Percentiles rank a stretch among this genome's conserved stretches.
Evolutionary conservation across 1,284 basidiomycete species (phyloP).

Genomic region (Cryptococcus sp.): DNA sequence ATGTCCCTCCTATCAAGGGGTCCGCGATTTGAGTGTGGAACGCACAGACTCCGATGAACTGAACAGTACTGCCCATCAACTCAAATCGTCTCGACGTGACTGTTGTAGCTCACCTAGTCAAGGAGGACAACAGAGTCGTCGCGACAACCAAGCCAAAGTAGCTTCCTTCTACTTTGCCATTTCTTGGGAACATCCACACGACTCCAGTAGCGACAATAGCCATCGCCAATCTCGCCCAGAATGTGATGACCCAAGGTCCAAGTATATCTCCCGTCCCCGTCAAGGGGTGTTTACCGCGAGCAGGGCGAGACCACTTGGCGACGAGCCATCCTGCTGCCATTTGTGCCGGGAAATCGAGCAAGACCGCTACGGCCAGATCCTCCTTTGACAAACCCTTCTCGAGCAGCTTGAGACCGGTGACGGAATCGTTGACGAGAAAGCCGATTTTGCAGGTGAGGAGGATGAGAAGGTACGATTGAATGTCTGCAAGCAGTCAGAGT

Average conservation of each 20-base stretch:
- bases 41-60: constrained; percentile 96
- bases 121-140: constrained; percentile 77
- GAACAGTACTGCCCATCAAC: constrained; percentile 65
- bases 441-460: constrained; percentile 93
- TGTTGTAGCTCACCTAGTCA: constrained; percentile 67
- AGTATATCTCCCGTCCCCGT: constrained; percentile 50
- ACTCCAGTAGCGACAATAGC: constrained; percentile 66
- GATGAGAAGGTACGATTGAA: constrained; percentile 80
- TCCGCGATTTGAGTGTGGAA: constrained; percentile 98
- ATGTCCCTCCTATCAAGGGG: constrained; percentile 93
- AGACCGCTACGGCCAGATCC: constrained; percentile 87
- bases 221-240: constrained; percentile 78
- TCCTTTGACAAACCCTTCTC: constrained; percentile 95
- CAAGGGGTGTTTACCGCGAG: constrained; percentile 24
- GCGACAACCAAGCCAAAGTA: constrained; percentile 77
- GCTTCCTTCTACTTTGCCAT: constrained; percentile 40
- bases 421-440: constrained; percentile 91
- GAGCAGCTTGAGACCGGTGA: constrained; percentile 87
- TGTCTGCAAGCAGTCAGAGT: constrained; percentile 62
- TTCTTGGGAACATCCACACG: constrained; percentile 73
- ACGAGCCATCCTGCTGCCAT: constrained; percentile 94
- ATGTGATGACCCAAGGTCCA: constrained; percentile 83
- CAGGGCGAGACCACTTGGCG: constrained; percentile 72
- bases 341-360: constrained; percentile 98
- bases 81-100: not conserved